Base-by-base conservation (phyloP, 495 filamentous ascomycete genomes). In the Penicillium parvum region DNA sequence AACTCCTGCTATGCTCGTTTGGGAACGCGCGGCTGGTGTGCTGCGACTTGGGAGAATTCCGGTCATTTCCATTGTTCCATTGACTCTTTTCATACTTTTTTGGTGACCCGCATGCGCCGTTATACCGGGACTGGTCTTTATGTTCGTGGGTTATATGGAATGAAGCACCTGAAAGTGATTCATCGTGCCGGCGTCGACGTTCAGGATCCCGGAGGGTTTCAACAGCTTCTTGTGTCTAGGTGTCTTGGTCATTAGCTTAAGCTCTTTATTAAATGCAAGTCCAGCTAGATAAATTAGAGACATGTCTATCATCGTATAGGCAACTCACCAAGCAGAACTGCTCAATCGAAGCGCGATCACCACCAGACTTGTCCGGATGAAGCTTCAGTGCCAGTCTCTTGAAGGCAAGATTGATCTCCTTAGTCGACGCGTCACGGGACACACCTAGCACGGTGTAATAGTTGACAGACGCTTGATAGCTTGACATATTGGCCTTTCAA, bases 311-410 rank as follows among this genome's bases (percentile, higher is more conserved):
- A 15, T 17, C 22, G 18, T 17, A 28, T 8, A 37, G 34, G 19
- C 8, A 27, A 40, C 32, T 17, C 40, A 69, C 66, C 38, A 57
- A 50, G 33, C 49, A 63, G 18, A 83, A 84, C 17, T 73, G 61
- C 29, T 73, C 63, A 10, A 45, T 47, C 4, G 69, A 62, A 11
- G 50, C 41, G 12, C 65, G 57, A 19, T 65, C 64, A 25, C 63
- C 60, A 22, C 67, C 65, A 51, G 74, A 69, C 55, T 85, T 84
- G 61, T 85, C 81, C 0, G 81, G 82, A 45, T 84, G 81, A 50
- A 60, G 64, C 43, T 72, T 76, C 36, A 84, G 55, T 1, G 79
- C 82, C 7, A 69, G 56, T 34, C 52, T 66, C 38, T 66, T 72
- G 51, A 73, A 74, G 5, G 69, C 61, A 22, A 50, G 52, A 40